Evolutionary conservation across 805 yeast species (phyloP).

Genomic region (Osmozyma mogii): DNA sequence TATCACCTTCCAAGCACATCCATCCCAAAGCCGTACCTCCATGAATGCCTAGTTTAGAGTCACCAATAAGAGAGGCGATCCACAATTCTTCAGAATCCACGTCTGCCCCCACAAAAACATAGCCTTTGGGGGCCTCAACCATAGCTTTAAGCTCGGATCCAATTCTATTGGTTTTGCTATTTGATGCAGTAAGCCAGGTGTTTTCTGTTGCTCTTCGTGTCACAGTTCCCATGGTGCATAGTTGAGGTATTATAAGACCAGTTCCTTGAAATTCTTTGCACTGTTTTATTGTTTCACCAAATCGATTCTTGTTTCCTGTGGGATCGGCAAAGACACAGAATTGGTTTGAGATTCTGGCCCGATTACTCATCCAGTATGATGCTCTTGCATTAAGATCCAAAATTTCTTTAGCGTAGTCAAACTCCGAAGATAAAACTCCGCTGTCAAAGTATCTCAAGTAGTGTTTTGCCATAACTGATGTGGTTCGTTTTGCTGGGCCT

Average conservation of each 20-base stretch:
- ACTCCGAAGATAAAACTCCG: constrained; percentile 63
- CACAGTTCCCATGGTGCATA: constrained; percentile 92
- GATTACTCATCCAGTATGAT: constrained; percentile 87
- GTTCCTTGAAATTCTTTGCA: constrained; percentile 21
- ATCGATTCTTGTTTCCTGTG: constrained; percentile 13
- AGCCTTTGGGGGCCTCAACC: constrained; percentile 81
- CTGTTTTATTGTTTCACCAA: constrained; percentile 20
- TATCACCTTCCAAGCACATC: constrained; percentile 98
- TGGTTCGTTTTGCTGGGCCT: constrained; percentile 67
- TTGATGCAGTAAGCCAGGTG: constrained; percentile 96
- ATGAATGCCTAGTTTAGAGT: constrained; percentile 78
- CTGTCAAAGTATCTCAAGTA: constrained; percentile 67
- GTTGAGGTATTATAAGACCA: constrained; percentile 77
- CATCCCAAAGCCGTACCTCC: constrained; percentile 97
- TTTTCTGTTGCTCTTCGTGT: constrained; percentile 95
- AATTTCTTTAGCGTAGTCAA: constrained; percentile 67
- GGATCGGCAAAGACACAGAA: constrained; percentile 59
- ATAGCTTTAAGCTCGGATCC: constrained; percentile 92
- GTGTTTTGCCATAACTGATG: constrained; percentile 69
- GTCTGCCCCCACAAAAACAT: constrained; percentile 94
- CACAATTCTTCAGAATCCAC: constrained; percentile 97
- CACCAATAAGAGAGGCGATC: constrained; percentile 96
- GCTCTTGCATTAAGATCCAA: constrained; percentile 69
- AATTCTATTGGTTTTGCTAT: constrained; percentile 75
- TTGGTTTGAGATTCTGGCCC: constrained; percentile 78